Base-by-base conservation (phyloP, 2,329 filamentous ascomycete species). In the Penicillium italicum region DNA sequence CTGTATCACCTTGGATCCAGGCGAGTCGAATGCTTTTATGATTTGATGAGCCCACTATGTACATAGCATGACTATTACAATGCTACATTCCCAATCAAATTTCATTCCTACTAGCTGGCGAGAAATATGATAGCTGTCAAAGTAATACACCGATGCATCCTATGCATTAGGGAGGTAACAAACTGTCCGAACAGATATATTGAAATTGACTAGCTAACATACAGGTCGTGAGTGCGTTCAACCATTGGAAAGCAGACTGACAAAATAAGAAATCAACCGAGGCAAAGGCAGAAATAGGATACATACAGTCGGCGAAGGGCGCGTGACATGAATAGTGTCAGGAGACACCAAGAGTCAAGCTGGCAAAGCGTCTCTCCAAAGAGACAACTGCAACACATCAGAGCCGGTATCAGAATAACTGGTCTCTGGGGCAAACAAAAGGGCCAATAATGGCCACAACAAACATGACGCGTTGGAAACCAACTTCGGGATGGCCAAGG, bases 201-300 rank as follows among this genome's bases (percentile, higher is more conserved):
- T 57, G 40, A 41, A 57, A 55, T 54, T 51, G 30, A 55, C 40
- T 28, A 57, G 57, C 53, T 62, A 64, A 50, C 62, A 45, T 64
- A 64, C 58, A 65, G 55, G 55, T 65, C 62, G 59, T 65, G 43
- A 65, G 55, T 40, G 45, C 55, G 54, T 59, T 50, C 37, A 56
- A 53, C 50, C 51, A 58, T 65, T 41, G 57, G 37, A 54, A 56
- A 43, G 49, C 51, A 54, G 26, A 51, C 50, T 44, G 47, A 45
- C 44, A 31, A 54, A 50, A 42, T 45, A 9, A 34, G 20, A 40
- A 45, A 34, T 22, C 34, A 47, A 41, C 46, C n/a, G 30, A 49
- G 44, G 48, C 34, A 52, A 94, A 92, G 81, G 34, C 47, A 51
- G 34, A 31, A 28, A 28, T 55, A 45, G 34, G 53, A 20, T 55